Evolutionary conservation across 2,329 filamentous ascomycete genomes (phyloP).

Genomic region (Fonsecaea erecta): DNA sequence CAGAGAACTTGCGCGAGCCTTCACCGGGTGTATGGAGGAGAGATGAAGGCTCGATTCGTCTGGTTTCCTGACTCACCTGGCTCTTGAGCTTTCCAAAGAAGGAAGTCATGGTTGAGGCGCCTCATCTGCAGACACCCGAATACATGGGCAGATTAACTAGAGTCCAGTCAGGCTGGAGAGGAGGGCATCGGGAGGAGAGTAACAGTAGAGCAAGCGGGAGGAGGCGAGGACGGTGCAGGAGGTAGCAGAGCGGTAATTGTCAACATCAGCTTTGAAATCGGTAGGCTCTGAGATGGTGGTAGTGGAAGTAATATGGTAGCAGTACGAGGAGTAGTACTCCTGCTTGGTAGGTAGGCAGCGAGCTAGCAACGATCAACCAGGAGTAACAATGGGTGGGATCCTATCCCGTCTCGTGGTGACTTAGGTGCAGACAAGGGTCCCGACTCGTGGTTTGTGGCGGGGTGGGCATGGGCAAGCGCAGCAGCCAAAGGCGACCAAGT

Average conservation of each 20-base stretch:
- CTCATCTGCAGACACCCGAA: constrained; percentile 37
- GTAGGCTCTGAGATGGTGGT: constrained; percentile 12
- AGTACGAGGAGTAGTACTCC: constrained; percentile 19
- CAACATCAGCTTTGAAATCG: constrained; percentile 26
- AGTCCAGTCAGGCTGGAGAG: constrained; percentile 20
- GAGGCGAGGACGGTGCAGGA: constrained; percentile 5
- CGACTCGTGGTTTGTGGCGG: constrained; percentile 15
- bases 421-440: constrained; percentile 13
- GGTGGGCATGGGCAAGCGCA: constrained; percentile 15
- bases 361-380: constrained; percentile 5
- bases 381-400: constrained; percentile 17
- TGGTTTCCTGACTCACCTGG: constrained; percentile 37
- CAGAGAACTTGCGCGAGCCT: constrained; percentile 5
- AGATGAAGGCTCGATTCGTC: neutral
- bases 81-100: constrained; percentile 61
- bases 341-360: neutral
- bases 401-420: constrained; percentile 16
- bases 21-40: neutral
- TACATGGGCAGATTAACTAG: constrained; percentile 18
- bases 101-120: constrained; percentile 50
- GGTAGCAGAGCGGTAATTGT: constrained; percentile 17
- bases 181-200: constrained; percentile 19
- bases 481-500: constrained; percentile 18
- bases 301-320: constrained; percentile 5
- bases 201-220: neutral